Evolutionary conservation across 768 basidiomycete genomes (phyloP).

Genomic region (Suillus americanus): DNA sequence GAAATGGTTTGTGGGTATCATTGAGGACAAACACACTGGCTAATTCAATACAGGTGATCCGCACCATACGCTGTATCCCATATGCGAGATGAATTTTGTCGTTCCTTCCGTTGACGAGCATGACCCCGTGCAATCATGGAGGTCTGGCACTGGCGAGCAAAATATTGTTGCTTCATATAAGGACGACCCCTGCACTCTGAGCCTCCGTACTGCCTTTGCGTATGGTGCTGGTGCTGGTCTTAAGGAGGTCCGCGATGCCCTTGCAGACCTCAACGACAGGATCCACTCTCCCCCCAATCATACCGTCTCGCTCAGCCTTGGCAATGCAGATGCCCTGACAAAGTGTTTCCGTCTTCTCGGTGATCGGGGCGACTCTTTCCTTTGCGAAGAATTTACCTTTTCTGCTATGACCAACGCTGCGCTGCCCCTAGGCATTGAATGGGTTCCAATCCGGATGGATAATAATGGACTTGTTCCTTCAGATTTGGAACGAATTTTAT

Average conservation of each 20-base stretch:
- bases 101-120: conserved; percentile 29
- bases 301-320: conserved; percentile 36
- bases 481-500: conserved; percentile 44
- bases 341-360: conserved; percentile 43
- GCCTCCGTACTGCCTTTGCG: conserved; percentile 36
- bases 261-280: conserved; percentile 35
- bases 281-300: conserved; percentile 35
- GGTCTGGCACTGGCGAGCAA: conserved; percentile 24
- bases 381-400: conserved; percentile 45
- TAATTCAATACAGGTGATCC: conserved; percentile 29
- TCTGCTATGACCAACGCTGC: conserved; percentile 42
- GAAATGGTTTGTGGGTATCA: conserved; percentile 27
- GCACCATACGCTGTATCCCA: conserved; percentile 33
- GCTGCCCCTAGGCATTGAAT: conserved; percentile 38
- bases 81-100: conserved; percentile 34
- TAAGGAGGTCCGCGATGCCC: conserved; percentile 30
- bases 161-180: conserved; percentile 29
- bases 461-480: conserved; percentile 49
- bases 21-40: background rate
- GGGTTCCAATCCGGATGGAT: conserved; percentile 48
- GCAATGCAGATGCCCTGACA: conserved; percentile 42
- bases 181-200: conserved; percentile 29
- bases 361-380: conserved; percentile 42
- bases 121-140: conserved; percentile 33
- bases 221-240: conserved; percentile 39